Percentiles rank a stretch among this genome's conserved stretches.
These are phyloP conservation scores for Corymbia maculata DNA, from an alignment of 345 rosid genomes.

Conservation along the genomic window DNA sequence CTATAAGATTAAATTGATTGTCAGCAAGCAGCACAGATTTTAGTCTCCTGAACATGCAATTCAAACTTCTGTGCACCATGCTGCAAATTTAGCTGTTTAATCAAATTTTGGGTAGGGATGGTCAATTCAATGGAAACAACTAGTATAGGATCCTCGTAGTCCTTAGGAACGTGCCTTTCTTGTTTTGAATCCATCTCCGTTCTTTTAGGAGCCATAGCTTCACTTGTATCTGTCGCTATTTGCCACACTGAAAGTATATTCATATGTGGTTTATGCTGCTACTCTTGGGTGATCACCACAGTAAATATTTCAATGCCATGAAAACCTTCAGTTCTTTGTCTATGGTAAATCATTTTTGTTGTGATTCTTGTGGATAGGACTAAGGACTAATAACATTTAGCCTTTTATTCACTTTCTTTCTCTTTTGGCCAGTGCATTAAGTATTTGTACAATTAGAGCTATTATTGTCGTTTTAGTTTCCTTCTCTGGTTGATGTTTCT, in stretches of 20 bases:
- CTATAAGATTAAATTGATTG: not conserved
- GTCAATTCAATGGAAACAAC: not conserved
- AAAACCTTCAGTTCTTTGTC: not conserved
- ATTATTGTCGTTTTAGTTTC: not conserved
- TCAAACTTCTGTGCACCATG: not conserved
- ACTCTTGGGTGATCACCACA: not conserved
- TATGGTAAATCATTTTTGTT: not conserved
- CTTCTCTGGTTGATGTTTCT: not conserved
- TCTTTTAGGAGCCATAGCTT: not conserved
- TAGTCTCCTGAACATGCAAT: not conserved
- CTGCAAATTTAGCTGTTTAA: not conserved
- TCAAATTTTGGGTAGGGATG: not conserved
- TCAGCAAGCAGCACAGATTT: not conserved
- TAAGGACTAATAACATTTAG: not conserved
- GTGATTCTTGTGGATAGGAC: not conserved
- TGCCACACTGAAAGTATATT: not conserved
- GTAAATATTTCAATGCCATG: not conserved
- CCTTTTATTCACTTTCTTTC: not conserved
- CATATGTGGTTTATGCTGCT: not conserved
- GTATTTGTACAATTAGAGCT: not conserved
- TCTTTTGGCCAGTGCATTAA: not conserved
- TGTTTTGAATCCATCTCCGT: not conserved
- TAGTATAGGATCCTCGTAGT: not conserved
- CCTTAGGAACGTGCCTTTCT: not conserved
- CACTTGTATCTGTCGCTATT: not conserved